Evolutionary conservation across 73 alveolate species (phyloP), one percentile per base, ranked within the genome.

Genomic region (Blepharisma japonicum): DNA sequence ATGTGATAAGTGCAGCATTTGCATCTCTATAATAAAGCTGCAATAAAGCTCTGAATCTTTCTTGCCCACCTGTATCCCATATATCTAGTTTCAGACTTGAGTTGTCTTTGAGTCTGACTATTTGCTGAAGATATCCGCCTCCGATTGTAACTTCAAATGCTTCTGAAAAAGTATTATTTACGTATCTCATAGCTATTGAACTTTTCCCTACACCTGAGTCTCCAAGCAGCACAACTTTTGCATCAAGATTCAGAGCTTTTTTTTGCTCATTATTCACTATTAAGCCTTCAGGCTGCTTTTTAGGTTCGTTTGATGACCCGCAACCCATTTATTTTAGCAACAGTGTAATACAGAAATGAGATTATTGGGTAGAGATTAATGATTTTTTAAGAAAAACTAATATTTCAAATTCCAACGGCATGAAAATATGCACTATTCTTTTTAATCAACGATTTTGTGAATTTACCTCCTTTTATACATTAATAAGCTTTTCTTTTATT

Each of bases 151-250:
- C 84, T 72, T 90, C 90, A 67, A 82, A 78, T 50, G 83, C 71
- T 55, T 90, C 74, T 21, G 88, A 79, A 68, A 68, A 61, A 42
- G 79, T 1, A 25, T 87, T 72, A 74, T 72, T 68, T 68, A 61
- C 38, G 55, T 83, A 77, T 68, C 77, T 68, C 87, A 56, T 48
- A 55, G 81, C 83, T 39, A 88, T 67, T 55, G 82, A 14, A 9
- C 86, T 82, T 84, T 88, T 88, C 9, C 95, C 95, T n/a, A 88
- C 95, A 55, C 81, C 83, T 25, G 90, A 71, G 54, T 88, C 95
- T 5, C 95, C 95, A 23, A 88, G 38, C 0, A 88, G 66, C 9
- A 88, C 86, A 20, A 88, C 79, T 77, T 88, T 88, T 46, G 83
- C 83, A 6, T 80, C 87, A 14, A 71, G 39, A 61, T 61, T 23